phyloP scores from a whole-genome alignment of 1,284 basidiomycete genomes.

The Ustilago vetiveriae region DNA sequence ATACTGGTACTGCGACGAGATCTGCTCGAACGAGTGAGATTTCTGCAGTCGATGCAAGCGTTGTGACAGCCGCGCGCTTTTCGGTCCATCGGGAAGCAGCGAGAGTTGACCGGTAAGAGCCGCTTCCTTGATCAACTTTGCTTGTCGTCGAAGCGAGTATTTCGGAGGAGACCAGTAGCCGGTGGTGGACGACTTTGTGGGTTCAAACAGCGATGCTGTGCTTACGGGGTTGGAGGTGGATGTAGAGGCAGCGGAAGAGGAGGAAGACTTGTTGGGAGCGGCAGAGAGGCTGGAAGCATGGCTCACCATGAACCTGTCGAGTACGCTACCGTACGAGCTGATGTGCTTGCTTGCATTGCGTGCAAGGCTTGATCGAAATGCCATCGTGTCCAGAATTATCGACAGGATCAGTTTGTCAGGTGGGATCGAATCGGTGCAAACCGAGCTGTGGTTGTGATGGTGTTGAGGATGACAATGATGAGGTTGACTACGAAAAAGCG shows the following conservation, averaged over 20 bases:
- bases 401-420: too few species aligned
- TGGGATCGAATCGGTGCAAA: too few species aligned
- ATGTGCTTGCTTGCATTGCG: slow-evolving; percentile 23
- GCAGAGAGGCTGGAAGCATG: slow-evolving; percentile 6
- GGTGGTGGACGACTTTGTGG: slow-evolving; percentile 18
- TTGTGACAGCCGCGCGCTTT: slow-evolving; percentile 11
- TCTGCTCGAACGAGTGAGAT: slow-evolving; percentile 15
- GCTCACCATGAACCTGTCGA: slow-evolving; percentile 29
- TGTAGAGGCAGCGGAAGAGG: slow-evolving; percentile 2
- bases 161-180: slow-evolving; percentile 50
- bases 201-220: slow-evolving; percentile 23
- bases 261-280: neutral
- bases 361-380: slow-evolving; percentile 11
- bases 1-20: slow-evolving; percentile 23
- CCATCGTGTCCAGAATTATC: slow-evolving; percentile 6
- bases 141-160: slow-evolving; percentile 53
- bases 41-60: slow-evolving; percentile 15
- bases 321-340: slow-evolving; percentile 21
- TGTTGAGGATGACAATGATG: neutral
- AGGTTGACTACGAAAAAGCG: too few species aligned
- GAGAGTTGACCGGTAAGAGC: slow-evolving; percentile 18
- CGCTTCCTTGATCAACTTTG: slow-evolving; percentile 42
- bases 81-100: slow-evolving; percentile 25
- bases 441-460: neutral
- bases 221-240: neutral